Conservation (phyloP, 805 yeast genomes). For the Ogataea pignaliae region DNA sequence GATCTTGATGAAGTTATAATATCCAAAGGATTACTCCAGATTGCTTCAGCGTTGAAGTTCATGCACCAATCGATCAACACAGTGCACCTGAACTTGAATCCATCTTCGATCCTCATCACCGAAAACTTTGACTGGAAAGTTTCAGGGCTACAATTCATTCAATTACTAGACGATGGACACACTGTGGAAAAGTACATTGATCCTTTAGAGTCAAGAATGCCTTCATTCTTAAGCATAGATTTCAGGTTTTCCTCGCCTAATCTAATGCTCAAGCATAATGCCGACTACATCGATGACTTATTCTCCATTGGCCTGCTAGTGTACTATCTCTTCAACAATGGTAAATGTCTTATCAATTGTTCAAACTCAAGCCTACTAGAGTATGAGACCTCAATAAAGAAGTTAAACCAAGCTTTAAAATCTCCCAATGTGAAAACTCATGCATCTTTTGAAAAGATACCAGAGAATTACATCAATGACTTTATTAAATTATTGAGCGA, state of each 20-base stretch:
- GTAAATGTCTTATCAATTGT: conserved; percentile 41
- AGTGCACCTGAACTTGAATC: conserved; percentile 76
- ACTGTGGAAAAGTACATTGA: conserved; percentile 61
- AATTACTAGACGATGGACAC: conserved; percentile 37
- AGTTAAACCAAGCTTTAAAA: conserved; percentile 29
- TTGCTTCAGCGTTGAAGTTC: conserved; percentile 75
- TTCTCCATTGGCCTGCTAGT: conserved; percentile 81
- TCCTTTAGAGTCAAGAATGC: conserved; percentile 71
- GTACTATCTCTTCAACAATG: conserved; percentile 56
- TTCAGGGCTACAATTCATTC: conserved; percentile 65
- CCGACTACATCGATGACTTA: conserved; percentile 69
- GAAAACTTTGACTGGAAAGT: conserved; percentile 93
- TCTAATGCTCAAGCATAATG: conserved; percentile 57
- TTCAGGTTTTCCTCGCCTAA: conserved; percentile 84
- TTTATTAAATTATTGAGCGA: conserved; percentile 50
- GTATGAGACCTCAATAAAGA: conserved; percentile 52
- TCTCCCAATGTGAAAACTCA: conserved; percentile 39
- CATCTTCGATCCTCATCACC: conserved; percentile 70
- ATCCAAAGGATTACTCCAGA: conserved; percentile 73
- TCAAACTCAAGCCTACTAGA: conserved; percentile 37
- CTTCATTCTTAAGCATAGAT: conserved; percentile 63
- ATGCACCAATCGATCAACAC: conserved; percentile 72
- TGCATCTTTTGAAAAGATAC: conserved; percentile 55
- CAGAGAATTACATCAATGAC: conserved; percentile 46
- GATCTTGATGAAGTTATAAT: conserved; percentile 68